Evolutionary conservation across 345 rosid genomes (phyloP).

Genomic region (Psidium friedrichsthalianum): DNA sequence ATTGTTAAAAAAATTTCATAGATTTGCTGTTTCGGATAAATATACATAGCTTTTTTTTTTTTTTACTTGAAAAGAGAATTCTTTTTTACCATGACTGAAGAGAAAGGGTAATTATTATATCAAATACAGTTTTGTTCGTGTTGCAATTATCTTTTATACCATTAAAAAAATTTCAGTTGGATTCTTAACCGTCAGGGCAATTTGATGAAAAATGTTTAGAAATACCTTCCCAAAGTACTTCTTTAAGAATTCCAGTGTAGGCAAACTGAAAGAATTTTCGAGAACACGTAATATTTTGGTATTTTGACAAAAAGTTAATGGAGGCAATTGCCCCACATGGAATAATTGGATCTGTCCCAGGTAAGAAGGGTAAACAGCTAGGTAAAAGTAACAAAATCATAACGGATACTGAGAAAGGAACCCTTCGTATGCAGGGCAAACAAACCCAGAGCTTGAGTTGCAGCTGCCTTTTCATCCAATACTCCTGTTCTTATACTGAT

Average conservation of each 20-base stretch:
- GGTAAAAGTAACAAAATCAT: neutral
- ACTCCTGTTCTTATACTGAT: constrained; percentile 97
- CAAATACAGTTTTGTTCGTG: neutral
- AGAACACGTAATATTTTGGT: neutral
- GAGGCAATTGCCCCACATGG: neutral
- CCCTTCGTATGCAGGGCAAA: constrained; percentile 86
- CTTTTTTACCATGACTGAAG: neutral
- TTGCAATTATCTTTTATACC: neutral
- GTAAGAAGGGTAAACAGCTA: neutral
- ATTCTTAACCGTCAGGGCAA: neutral
- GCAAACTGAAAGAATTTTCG: neutral
- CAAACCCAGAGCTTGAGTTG: constrained; percentile 97
- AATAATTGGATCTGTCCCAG: neutral
- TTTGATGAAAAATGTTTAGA: neutral
- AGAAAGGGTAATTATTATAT: neutral
- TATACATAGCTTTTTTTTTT: neutral
- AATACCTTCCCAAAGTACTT: neutral
- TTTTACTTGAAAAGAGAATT: neutral
- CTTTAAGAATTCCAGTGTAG: neutral
- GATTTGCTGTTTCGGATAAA: neutral
- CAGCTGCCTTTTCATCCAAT: constrained; percentile 99
- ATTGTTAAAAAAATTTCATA: neutral
- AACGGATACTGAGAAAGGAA: constrained; percentile 87
- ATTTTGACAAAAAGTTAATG: neutral
- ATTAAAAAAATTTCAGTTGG: neutral